Conservation (phyloP, 2,329 filamentous ascomycete species). For the Beauveria bassiana region DNA sequence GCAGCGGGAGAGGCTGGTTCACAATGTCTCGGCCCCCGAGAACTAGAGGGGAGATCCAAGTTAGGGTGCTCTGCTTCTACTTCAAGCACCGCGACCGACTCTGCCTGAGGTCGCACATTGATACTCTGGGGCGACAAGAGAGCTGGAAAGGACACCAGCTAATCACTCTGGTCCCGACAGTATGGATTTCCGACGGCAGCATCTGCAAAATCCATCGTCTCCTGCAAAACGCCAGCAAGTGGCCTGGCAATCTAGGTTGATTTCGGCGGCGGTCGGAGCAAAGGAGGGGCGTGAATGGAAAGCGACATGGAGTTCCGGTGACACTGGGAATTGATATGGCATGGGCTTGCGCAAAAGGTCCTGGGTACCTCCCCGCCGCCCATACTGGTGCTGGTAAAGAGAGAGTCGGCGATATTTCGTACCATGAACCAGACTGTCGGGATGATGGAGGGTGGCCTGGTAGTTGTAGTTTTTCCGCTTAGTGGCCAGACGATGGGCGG, state of each 20-base stretch:
- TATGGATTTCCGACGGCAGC: conserved; percentile 6
- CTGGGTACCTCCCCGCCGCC: neutral
- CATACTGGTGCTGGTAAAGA: neutral
- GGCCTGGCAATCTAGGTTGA: neutral
- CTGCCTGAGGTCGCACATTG: neutral
- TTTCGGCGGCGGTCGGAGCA: neutral
- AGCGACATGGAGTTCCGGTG: neutral
- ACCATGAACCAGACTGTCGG: conserved; percentile 11
- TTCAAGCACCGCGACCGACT: too few species aligned
- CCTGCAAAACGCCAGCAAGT: neutral
- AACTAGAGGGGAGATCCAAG: neutral
- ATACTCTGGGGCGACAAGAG: neutral
- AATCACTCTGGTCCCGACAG: neutral
- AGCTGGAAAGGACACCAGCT: neutral
- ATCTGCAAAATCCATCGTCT: neutral
- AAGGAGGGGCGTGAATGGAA: neutral
- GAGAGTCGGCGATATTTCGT: conserved; percentile 3
- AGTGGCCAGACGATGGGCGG: neutral
- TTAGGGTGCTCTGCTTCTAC: too few species aligned
- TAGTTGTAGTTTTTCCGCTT: conserved; percentile 9
- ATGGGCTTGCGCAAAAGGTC: conserved; percentile 3
- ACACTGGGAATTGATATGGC: neutral
- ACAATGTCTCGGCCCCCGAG: neutral
- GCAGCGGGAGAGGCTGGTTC: neutral
- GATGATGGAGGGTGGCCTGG: conserved; percentile 11